Conservation (phyloP, 176 grass and related monocot genomes). For the Carex myosuroides region DNA sequence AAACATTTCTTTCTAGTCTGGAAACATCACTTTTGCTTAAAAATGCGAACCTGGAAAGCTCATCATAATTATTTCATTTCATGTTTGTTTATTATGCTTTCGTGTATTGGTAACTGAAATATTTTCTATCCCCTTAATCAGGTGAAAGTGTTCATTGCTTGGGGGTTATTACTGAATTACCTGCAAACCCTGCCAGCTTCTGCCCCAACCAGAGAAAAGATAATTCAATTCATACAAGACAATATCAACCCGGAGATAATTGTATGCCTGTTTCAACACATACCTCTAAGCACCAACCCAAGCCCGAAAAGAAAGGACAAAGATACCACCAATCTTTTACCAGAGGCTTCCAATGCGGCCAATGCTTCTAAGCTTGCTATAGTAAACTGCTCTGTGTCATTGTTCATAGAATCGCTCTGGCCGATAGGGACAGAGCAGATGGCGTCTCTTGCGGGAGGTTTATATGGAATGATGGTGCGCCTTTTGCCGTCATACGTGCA, state of each 20-base stretch:
- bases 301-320: slow-evolving; percentile 71
- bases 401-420: slow-evolving; percentile 69
- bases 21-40: not conserved
- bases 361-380: slow-evolving; percentile 64
- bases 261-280: slow-evolving; percentile 90
- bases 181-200: slow-evolving; percentile 51
- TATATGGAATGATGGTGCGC: slow-evolving; percentile 90
- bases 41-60: not conserved
- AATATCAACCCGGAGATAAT: slow-evolving; percentile 57
- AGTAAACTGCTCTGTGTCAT: slow-evolving; percentile 45
- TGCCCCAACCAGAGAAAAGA: slow-evolving; percentile 39
- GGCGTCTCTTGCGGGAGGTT: slow-evolving; percentile 69
- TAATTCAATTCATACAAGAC: slow-evolving; percentile 84
- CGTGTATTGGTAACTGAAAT: not conserved
- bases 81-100: not conserved
- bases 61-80: slow-evolving; percentile 3
- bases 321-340: slow-evolving; percentile 27
- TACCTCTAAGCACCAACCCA: slow-evolving; percentile 39
- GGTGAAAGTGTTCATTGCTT: slow-evolving; percentile 75
- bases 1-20: not conserved
- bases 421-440: slow-evolving; percentile 51
- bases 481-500: slow-evolving; percentile 82
- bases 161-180: slow-evolving; percentile 62
- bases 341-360: slow-evolving; percentile 64
- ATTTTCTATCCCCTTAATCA: slow-evolving; percentile 26